A percentile compares a stretch with the other conserved stretches of the same genome.
These are phyloP conservation scores for Auriculariales sp. DNA, from an alignment of 768 basidiomycete species.

Conservation along the genomic window DNA sequence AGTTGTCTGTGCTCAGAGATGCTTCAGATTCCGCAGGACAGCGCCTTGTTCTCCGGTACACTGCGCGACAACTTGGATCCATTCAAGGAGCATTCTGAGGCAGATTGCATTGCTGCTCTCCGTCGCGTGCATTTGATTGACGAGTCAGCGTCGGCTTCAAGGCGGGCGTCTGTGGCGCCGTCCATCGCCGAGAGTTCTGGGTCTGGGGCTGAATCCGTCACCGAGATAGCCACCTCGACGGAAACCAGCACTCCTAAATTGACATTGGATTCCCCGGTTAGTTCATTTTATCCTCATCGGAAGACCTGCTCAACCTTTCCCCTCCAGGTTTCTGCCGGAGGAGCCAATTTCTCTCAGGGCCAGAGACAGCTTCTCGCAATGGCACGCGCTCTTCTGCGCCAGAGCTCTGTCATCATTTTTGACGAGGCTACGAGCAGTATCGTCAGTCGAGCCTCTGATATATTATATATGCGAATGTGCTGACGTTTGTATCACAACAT, in stretches of 20 bases:
- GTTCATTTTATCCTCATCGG: not conserved
- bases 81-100: conserved; percentile 55
- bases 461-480: not conserved
- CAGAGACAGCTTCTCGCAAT: conserved; percentile 23
- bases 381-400: conserved; percentile 13
- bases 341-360: conserved; percentile 27
- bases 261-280: conserved; percentile 12
- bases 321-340: conserved; percentile 29
- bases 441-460: not conserved
- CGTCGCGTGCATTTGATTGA: conserved; percentile 66
- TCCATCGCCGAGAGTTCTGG: conserved; percentile 21
- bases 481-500: conserved; percentile 2
- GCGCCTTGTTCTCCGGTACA: conserved; percentile 18
- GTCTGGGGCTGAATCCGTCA: conserved; percentile 21
- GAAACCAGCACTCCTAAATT: conserved; percentile 5
- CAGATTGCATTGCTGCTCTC: conserved; percentile 68
- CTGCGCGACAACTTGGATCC: conserved; percentile 31
- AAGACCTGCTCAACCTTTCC: not conserved
- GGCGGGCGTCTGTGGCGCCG: conserved; percentile 31
- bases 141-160: conserved; percentile 30
- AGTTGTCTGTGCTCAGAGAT: not conserved
- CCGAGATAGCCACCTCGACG: conserved; percentile 21
- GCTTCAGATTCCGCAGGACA: conserved; percentile 17
- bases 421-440: conserved; percentile 11
- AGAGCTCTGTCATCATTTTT: conserved; percentile 11